These are phyloP conservation scores for Leucaena leucocephala DNA, from an alignment of 306 rosid species.

Conservation along the genomic window DNA sequence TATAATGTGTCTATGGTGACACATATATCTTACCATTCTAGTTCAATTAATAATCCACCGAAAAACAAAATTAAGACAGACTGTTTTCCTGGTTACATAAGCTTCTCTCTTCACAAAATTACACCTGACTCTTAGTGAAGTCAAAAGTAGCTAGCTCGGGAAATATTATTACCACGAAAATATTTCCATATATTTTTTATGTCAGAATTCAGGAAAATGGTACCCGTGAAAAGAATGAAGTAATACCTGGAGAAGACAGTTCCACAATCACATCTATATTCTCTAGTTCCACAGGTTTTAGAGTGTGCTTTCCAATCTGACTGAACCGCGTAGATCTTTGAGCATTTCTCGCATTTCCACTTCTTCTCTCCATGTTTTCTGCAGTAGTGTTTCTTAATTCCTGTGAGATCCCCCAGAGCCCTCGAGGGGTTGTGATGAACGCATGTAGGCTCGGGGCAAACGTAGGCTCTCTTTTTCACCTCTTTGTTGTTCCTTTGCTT, in stretches of 20 bases:
- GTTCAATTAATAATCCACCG: conserved; percentile 25
- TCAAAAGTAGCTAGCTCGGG: neutral
- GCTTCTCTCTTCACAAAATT: conserved; percentile 17
- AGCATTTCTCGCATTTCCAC: conserved; percentile 98
- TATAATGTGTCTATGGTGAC: conserved; percentile 8
- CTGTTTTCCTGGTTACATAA: neutral
- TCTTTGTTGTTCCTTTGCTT: conserved; percentile 92
- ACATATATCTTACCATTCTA: conserved; percentile 34
- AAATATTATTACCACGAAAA: neutral
- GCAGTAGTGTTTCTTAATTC: conserved; percentile 90
- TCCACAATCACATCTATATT: conserved; percentile 98
- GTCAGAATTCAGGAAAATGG: neutral
- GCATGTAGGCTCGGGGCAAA: conserved; percentile 93
- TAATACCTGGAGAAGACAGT: conserved; percentile 92
- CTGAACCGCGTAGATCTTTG: conserved; percentile 94
- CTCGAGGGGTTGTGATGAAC: conserved; percentile 97
- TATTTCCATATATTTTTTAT: neutral
- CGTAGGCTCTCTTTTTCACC: conserved; percentile 83
- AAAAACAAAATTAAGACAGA: conserved; percentile 19
- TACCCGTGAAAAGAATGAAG: neutral
- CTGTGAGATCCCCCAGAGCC: conserved; percentile 95
- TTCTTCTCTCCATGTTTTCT: conserved; percentile 99
- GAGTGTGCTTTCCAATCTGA: conserved; percentile 99
- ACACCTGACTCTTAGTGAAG: neutral
- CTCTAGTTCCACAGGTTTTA: conserved; percentile 96